Evolutionary conservation across 176 grass and related monocot genomes (phyloP).

Genomic region (Eremochloa ophiuroides): DNA sequence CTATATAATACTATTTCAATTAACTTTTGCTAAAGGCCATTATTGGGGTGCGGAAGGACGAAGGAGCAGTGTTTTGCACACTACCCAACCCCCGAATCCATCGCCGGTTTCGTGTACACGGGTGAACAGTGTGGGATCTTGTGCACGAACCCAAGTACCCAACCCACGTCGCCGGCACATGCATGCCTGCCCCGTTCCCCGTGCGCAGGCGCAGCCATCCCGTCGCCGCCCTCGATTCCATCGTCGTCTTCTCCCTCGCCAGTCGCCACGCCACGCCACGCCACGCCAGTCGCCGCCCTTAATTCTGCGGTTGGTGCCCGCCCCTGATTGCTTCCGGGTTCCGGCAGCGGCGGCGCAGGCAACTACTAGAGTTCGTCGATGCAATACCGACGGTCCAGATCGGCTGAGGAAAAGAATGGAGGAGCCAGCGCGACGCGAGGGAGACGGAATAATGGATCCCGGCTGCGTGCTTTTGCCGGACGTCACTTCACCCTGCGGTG

Average conservation of each 20-base stretch:
- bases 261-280: neutral
- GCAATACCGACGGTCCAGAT: neutral
- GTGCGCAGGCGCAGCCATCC: neutral
- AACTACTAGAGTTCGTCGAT: neutral
- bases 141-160: neutral
- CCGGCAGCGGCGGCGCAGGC: neutral
- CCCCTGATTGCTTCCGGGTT: no score
- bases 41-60: no score
- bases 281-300: no score
- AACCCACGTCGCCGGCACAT: slow-evolving; percentile 8
- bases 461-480: neutral
- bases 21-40: no score
- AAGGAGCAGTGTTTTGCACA: neutral
- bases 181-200: neutral
- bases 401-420: neutral
- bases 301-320: no score
- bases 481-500: neutral
- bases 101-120: neutral
- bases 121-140: slow-evolving; percentile 43
- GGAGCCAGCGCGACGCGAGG: neutral
- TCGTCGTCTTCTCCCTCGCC: neutral
- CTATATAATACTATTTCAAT: no score
- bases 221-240: neutral
- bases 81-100: neutral
- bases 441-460: neutral